Evolutionary conservation across 169 alveolate genomes (phyloP).

Genomic region (Babesia caballi): DNA sequence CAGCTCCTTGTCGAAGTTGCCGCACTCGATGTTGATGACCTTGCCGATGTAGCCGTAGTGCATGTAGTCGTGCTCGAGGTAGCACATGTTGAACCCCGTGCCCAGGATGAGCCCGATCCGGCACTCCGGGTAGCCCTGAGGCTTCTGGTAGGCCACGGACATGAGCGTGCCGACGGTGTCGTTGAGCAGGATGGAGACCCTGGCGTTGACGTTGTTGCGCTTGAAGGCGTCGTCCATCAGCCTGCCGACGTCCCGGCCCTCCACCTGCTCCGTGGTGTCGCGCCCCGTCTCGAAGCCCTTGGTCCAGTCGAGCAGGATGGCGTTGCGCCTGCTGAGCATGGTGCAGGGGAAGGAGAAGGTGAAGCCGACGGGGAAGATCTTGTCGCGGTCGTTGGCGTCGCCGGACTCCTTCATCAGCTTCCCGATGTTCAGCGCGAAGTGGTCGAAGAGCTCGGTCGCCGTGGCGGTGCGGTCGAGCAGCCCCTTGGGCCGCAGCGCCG

Average conservation of each 20-base stretch:
- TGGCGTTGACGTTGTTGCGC: slow-evolving; percentile 76
- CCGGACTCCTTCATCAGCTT: slow-evolving; percentile 71
- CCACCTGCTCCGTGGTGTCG: slow-evolving; percentile 85
- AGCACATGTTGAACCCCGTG: slow-evolving; percentile 86
- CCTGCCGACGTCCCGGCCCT: slow-evolving; percentile 86
- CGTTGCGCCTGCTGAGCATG: slow-evolving; percentile 67
- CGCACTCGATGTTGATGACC: slow-evolving; percentile 84
- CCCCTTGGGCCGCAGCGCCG: slow-evolving; percentile 78
- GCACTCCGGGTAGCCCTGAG: slow-evolving; percentile 75
- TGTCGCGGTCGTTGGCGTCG: slow-evolving; percentile 56
- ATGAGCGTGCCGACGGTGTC: slow-evolving; percentile 89
- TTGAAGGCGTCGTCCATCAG: slow-evolving; percentile 80
- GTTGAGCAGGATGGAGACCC: slow-evolving; percentile 77
- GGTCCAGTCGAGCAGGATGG: slow-evolving; percentile 85
- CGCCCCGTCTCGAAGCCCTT: slow-evolving; percentile 90
- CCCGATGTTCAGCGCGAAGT: slow-evolving; percentile 72
- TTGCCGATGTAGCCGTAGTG: slow-evolving; percentile 81
- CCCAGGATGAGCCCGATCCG: slow-evolving; percentile 84
- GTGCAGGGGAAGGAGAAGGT: slow-evolving; percentile 85
- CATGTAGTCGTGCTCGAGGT: slow-evolving; percentile 81
- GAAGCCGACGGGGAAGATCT: slow-evolving; percentile 74
- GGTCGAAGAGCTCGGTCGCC: slow-evolving; percentile 80
- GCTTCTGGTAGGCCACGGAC: slow-evolving; percentile 84
- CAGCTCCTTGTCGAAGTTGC: slow-evolving; percentile 82
- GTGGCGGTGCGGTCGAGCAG: slow-evolving; percentile 79